phyloP scores from a whole-genome alignment of 208 protist species.

The Crithidia fasciculata region DNA sequence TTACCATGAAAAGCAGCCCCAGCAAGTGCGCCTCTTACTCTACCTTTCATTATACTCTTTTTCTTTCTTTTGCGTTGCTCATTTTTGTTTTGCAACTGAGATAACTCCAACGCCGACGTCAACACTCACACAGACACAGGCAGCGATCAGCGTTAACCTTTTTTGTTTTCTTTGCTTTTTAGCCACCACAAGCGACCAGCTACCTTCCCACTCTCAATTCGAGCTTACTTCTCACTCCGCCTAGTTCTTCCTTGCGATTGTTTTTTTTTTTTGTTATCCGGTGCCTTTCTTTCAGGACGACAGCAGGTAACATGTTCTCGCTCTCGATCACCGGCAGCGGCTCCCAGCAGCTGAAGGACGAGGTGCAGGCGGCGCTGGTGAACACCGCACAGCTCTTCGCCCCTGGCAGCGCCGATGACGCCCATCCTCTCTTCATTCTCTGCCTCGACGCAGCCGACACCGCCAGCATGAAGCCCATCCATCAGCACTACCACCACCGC shows the following conservation, averaged over 20 bases:
- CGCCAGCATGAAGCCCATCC: conserved; percentile 32
- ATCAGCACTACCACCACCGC: conserved; percentile 57
- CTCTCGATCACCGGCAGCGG: conserved; percentile 48
- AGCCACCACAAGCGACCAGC: too few relatives aligned
- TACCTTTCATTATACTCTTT: too few relatives aligned
- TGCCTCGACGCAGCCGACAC: conserved; percentile 57
- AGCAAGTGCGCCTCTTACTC: too few relatives aligned
- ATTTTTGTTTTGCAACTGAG: too few relatives aligned
- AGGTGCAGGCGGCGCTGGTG: conserved; percentile 35
- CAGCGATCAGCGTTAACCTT: too few relatives aligned
- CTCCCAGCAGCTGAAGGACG: conserved; percentile 30
- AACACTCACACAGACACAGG: too few relatives aligned
- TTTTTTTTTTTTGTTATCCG: background rate
- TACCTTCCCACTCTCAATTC: too few relatives aligned
- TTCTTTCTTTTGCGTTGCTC: too few relatives aligned
- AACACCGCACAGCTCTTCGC: conserved; percentile 19
- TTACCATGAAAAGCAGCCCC: too few relatives aligned
- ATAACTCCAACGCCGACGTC: too few relatives aligned
- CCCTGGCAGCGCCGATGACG: background rate
- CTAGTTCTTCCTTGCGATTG: background rate
- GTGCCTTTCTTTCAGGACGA: background rate
- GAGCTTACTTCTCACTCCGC: background rate
- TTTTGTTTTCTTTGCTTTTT: too few relatives aligned
- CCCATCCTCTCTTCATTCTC: conserved; percentile 36
- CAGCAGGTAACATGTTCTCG: conserved; percentile 13